phyloP scores from a whole-genome alignment of 768 basidiomycete genomes.

The Mycena rosella region DNA sequence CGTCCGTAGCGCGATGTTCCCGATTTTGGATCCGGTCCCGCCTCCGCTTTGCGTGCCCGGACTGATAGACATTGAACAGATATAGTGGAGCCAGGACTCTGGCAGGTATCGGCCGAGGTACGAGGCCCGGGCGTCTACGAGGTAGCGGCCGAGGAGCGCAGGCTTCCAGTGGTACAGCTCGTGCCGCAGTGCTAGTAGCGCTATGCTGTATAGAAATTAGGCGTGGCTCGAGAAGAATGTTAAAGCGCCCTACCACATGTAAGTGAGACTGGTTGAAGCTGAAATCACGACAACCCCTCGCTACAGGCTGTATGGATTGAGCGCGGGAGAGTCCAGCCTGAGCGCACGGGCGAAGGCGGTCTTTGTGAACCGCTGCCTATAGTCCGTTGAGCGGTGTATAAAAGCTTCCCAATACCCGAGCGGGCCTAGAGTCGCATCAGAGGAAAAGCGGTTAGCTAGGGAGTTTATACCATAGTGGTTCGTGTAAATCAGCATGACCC shows the following conservation, averaged over 20 bases:
- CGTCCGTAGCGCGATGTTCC: slow-evolving; percentile 17
- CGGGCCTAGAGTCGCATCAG: background rate
- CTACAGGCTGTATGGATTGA: slow-evolving; percentile 29
- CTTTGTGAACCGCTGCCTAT: slow-evolving; percentile 11
- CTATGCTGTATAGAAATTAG: slow-evolving; percentile 10
- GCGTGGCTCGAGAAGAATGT: background rate
- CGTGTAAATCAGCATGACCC: slow-evolving; percentile 16
- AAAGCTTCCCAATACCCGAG: slow-evolving; percentile 27
- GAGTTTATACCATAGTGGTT: slow-evolving; percentile 17
- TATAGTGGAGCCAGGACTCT: slow-evolving; percentile 16
- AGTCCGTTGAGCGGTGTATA: slow-evolving; percentile 21
- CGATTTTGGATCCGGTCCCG: slow-evolving; percentile 19
- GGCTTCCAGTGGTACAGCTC: slow-evolving; percentile 31
- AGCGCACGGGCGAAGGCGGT: slow-evolving; percentile 20
- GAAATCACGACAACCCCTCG: slow-evolving; percentile 23
- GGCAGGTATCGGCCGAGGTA: slow-evolving; percentile 14
- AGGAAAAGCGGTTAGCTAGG: background rate
- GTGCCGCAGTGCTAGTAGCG: slow-evolving; percentile 15
- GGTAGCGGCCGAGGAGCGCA: slow-evolving; percentile 7
- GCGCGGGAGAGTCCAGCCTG: slow-evolving; percentile 17
- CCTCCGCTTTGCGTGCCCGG: slow-evolving; percentile 19
- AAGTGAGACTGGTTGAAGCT: slow-evolving; percentile 12
- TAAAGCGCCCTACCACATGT: background rate
- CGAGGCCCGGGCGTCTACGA: slow-evolving; percentile 1
- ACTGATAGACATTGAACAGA: slow-evolving; percentile 25